A percentile compares a stretch with the other conserved stretches of the same genome.
Conservation (phyloP, 1,284 basidiomycete genomes). For the Boletellus sp. region DNA sequence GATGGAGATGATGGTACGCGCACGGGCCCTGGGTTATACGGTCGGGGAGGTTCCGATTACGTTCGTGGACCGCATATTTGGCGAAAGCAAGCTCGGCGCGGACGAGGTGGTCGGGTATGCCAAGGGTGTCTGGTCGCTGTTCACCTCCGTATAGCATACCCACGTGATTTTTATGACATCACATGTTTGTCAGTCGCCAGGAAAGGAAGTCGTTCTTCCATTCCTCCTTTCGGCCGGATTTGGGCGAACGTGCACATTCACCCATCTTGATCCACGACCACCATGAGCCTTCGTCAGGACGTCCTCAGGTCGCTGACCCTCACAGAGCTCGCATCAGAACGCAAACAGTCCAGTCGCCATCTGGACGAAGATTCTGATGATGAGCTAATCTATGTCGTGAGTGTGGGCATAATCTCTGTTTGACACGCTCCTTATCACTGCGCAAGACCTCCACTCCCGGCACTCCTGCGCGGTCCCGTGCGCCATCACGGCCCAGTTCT, state of each 20-base stretch:
- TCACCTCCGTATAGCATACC: constrained; percentile 56
- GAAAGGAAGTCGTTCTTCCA: constrained; percentile 8
- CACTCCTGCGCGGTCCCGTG: constrained; percentile 58
- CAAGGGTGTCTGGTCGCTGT: constrained; percentile 81
- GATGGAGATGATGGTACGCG: constrained; percentile 96
- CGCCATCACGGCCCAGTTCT: constrained; percentile 49
- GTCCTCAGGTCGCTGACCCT: constrained; percentile 58
- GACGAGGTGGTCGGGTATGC: constrained; percentile 88
- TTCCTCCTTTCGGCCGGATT: not conserved
- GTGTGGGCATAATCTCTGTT: constrained; percentile 30
- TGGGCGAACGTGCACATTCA: not conserved
- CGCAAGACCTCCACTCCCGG: constrained; percentile 66
- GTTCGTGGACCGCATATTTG: constrained; percentile 90
- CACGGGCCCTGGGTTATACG: constrained; percentile 75
- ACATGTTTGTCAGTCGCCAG: constrained; percentile 16
- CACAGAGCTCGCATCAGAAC: constrained; percentile 20
- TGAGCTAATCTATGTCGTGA: constrained; percentile 72
- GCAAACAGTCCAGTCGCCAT: constrained; percentile 23
- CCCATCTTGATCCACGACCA: constrained; percentile 19
- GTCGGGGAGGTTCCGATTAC: constrained; percentile 92
- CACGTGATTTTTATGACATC: constrained; percentile 19
- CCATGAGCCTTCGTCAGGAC: constrained; percentile 72
- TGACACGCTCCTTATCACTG: constrained; percentile 2
- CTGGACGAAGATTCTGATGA: constrained; percentile 59
- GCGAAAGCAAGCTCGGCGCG: constrained; percentile 87